Base-by-base conservation (phyloP, 495 filamentous ascomycete species). In the Trichoderma gamsii region DNA sequence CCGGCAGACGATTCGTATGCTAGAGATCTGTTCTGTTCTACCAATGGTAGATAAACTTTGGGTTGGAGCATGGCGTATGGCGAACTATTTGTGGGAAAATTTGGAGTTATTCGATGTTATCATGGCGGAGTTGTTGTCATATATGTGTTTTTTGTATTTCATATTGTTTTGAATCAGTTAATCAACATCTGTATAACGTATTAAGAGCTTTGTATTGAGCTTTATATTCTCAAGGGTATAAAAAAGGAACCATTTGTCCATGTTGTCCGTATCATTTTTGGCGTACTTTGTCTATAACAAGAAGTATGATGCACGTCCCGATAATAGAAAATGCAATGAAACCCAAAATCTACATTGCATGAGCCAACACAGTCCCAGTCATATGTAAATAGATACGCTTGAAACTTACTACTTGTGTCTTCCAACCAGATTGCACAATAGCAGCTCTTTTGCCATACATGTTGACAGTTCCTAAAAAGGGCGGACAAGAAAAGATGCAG, bases 401-500 rank as follows among this genome's bases (percentile, higher is more conserved):
- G 23, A 16, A 16, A 79, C 88, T 74, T 72, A 92, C 90, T 27
- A 86, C 74, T 76, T 97, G 93, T 44, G 95, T 97, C 79, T 92
- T 96, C 88, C 90, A 94, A 41, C 95, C 95, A 64, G 87, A 91
- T 79, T 99, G 95, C 44, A 98, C 95, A 67, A 99, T 82, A 0
- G 95, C 95, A 32, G 83, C 81, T 71, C 89, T 86, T 44, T 85
- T 81, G 68, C 87, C 88, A 76, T 96, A 99, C 74, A 91, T 89
- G 68, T 84, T 89, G n/a, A 98, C 88, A 1, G 93, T 93, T 71
- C 85, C 80, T 82, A 35, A 35, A 13, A 35, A 64, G 27, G 29
- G 1, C 29, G 23, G 1, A 12, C 1, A n/a, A n/a, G 13, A 12
- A 16, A n/a, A n/a, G 13, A 5, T 64, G 23, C 49, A 32, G 23